Evolutionary conservation across 1,139 yeast genomes (phyloP).

Genomic region (Suhomyces kunorum): DNA sequence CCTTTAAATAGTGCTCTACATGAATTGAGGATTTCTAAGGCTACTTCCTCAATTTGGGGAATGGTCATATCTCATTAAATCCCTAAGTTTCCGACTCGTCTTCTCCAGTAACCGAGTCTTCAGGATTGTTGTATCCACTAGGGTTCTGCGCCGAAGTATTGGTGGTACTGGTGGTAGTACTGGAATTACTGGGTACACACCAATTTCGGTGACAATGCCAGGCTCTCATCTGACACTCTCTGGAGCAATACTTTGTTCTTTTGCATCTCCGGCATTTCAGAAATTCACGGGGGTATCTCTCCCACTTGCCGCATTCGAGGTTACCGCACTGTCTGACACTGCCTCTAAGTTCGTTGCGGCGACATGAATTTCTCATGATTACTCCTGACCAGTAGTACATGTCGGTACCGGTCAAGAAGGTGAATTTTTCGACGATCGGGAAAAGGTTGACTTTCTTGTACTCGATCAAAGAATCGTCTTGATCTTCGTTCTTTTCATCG

Average conservation of each 20-base stretch:
- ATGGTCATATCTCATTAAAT: constrained; percentile 7
- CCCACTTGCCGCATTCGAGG: constrained; percentile 96
- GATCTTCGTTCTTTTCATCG: constrained; percentile 49
- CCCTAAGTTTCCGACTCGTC: constrained; percentile 12
- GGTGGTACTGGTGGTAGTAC: constrained; percentile 21
- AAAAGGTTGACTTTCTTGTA: constrained; percentile 69
- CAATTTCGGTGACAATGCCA: constrained; percentile 95
- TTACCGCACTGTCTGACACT: constrained; percentile 96
- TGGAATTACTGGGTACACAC: constrained; percentile 64
- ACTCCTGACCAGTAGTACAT: constrained; percentile 97
- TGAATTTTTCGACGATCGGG: constrained; percentile 89
- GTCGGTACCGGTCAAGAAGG: constrained; percentile 71
- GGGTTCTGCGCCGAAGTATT: constrained; percentile 13
- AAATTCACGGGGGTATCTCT: constrained; percentile 82
- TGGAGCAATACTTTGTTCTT: constrained; percentile 90
- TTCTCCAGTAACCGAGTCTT: constrained; percentile 13
- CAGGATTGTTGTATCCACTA: constrained; percentile 11
- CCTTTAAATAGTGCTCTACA: too few relatives aligned
- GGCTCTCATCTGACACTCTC: constrained; percentile 87
- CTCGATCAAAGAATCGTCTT: constrained; percentile 51
- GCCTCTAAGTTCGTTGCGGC: constrained; percentile 82
- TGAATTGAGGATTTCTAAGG: too few relatives aligned
- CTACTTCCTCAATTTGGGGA: too few relatives aligned
- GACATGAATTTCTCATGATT: constrained; percentile 91
- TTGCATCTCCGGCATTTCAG: constrained; percentile 94